Conservation (phyloP, 2,329 filamentous ascomycete genomes). For the Epichloe gansuensis region DNA sequence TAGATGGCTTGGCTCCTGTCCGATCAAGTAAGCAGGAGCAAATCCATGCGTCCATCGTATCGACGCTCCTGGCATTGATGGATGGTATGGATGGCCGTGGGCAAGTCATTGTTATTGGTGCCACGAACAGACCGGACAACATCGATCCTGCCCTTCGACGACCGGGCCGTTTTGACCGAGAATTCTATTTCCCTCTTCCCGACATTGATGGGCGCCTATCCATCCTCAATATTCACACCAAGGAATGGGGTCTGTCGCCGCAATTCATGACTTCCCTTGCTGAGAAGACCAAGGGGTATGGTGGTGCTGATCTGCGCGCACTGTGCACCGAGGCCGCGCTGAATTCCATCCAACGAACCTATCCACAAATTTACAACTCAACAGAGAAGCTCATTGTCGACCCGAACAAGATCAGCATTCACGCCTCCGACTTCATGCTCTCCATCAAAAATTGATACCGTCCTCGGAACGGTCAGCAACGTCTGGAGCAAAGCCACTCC, state of each 20-base stretch:
- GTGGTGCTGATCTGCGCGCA: slow-evolving; percentile 86
- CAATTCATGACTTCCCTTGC: slow-evolving; percentile 75
- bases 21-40: slow-evolving; percentile 97
- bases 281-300: slow-evolving; percentile 87
- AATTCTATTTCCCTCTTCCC: slow-evolving; percentile 95
- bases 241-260: slow-evolving; percentile 75
- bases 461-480: slow-evolving; percentile 86
- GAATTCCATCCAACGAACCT: slow-evolving; percentile 90
- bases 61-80: slow-evolving; percentile 87
- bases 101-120: slow-evolving; percentile 96
- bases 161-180: slow-evolving; percentile 88
- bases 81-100: slow-evolving; percentile 97
- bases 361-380: slow-evolving; percentile 89
- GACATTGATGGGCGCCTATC: slow-evolving; percentile 66
- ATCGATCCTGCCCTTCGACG: slow-evolving; percentile 92
- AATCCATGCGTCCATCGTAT: slow-evolving; percentile 95
- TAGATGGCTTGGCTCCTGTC: slow-evolving; percentile 90
- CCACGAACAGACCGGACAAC: slow-evolving; percentile 94
- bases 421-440: slow-evolving; percentile 93
- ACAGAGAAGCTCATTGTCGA: slow-evolving; percentile 84
- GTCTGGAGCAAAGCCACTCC: slow-evolving; percentile 71
- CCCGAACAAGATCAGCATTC: slow-evolving; percentile 69
- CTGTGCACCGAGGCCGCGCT: slow-evolving; percentile 92
- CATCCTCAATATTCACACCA: slow-evolving; percentile 92
- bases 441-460: slow-evolving; percentile 89